A percentile compares a stretch with the other conserved stretches of the same genome.
phyloP scores from a whole-genome alignment of 495 filamentous ascomycete genomes.

The Durotheca rogersii region DNA sequence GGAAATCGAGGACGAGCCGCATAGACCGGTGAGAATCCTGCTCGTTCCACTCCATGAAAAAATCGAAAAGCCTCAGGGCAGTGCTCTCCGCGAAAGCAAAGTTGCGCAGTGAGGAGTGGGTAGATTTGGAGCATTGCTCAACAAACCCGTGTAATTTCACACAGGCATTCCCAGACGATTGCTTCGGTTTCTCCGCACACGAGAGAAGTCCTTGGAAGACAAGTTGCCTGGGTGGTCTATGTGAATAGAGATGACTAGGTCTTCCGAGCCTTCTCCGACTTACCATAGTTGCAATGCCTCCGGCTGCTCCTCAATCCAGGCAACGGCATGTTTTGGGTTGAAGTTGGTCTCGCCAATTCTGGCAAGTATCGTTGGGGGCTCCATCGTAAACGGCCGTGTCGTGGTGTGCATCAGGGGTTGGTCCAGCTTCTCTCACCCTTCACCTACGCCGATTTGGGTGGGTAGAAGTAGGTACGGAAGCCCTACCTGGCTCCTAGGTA shows the following conservation, averaged over 20 bases:
- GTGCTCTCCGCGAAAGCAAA: conserved; percentile 53
- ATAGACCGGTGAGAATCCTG: conserved; percentile 71
- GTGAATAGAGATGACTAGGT: conserved; percentile 1
- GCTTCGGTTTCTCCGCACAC: conserved; percentile 48
- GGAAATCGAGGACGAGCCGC: conserved; percentile 66
- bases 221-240: conserved; percentile 13
- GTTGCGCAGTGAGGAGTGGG: conserved; percentile 36
- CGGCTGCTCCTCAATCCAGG: conserved; percentile 41
- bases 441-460: not conserved
- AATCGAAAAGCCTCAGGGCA: conserved; percentile 63
- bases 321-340: conserved; percentile 35
- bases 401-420: too few species aligned
- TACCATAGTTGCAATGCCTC: conserved; percentile 31
- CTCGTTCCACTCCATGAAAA: conserved; percentile 73
- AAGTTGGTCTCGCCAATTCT: conserved; percentile 27
- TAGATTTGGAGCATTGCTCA: conserved; percentile 53
- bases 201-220: conserved; percentile 43
- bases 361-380: conserved; percentile 19
- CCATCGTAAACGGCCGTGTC: conserved; percentile 8
- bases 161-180: conserved; percentile 48
- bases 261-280: conserved; percentile 5
- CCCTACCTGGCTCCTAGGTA: conserved; percentile 7
- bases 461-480: not conserved
- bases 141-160: conserved; percentile 56
- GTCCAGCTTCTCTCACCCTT: conserved; percentile 7